These are phyloP conservation scores for Epichloe uncinata DNA, from an alignment of 2,329 filamentous ascomycete genomes.

Conservation along the genomic window DNA sequence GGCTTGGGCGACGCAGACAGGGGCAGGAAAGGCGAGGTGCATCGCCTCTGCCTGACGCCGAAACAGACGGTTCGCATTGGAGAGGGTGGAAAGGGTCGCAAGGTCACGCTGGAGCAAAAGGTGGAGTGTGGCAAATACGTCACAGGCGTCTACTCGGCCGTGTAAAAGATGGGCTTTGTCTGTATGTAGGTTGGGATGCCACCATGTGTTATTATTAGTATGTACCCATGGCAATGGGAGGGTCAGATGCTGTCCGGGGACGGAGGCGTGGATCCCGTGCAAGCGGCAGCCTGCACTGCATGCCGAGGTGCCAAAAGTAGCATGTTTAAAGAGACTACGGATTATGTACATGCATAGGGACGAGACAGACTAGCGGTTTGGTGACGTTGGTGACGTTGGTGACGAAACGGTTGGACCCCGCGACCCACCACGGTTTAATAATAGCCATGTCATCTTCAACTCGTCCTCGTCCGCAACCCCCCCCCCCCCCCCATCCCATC, in stretches of 20 bases:
- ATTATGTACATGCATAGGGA: too few species aligned
- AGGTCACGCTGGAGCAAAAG: constrained; percentile 67
- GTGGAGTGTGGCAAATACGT: constrained; percentile 77
- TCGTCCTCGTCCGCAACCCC: too few species aligned
- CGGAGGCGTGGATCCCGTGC: background rate
- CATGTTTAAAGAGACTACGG: too few species aligned
- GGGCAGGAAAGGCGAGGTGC: constrained; percentile 47
- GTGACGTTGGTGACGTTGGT: background rate
- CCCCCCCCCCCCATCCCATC: background rate
- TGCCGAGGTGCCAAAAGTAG: background rate
- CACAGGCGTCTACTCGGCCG: constrained; percentile 67
- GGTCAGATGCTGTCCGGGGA: background rate
- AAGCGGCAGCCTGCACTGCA: background rate
- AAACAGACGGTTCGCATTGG: constrained; percentile 54
- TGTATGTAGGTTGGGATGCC: background rate
- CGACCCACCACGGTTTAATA: too few species aligned
- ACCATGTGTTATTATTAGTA: background rate
- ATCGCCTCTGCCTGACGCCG: constrained; percentile 72
- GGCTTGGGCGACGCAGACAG: constrained; percentile 44
- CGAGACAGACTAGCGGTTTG: too few species aligned
- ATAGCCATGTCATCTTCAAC: too few species aligned
- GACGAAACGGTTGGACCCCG: background rate
- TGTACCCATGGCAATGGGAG: background rate
- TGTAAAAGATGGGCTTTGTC: constrained; percentile 19
- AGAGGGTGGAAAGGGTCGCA: constrained; percentile 46